phyloP scores from a whole-genome alignment of 176 grass and related monocot species.

The Phragmites australis region DNA sequence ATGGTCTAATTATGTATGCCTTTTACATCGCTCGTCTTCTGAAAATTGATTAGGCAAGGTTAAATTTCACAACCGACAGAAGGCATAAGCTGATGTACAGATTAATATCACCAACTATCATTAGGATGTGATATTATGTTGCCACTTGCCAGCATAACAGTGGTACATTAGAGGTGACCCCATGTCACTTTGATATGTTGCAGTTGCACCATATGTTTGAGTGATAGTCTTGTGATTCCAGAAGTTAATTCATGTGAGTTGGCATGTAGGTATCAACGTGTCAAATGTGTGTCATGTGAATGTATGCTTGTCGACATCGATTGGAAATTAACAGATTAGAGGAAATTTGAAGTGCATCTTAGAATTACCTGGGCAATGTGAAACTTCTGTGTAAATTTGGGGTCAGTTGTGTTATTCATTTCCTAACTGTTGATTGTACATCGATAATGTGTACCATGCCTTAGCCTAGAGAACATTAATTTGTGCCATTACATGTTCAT shows the following conservation, averaged over 20 bases:
- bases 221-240: neutral
- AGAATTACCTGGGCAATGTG: neutral
- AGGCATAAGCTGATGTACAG: neutral
- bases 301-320: neutral
- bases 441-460: neutral
- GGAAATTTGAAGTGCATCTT: neutral
- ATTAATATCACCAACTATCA: neutral
- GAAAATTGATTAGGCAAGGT: neutral
- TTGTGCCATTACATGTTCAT: neutral
- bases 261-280: neutral
- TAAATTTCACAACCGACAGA: neutral
- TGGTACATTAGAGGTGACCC: neutral
- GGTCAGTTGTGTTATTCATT: neutral
- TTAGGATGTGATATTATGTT: neutral
- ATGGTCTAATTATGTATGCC: slow-evolving; percentile 17
- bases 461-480: neutral
- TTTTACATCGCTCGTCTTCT: neutral
- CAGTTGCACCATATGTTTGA: neutral
- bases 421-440: neutral
- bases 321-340: neutral
- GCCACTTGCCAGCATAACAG: neutral
- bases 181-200: slow-evolving; percentile 22
- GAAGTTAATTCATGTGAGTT: neutral
- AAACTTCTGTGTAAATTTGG: neutral
- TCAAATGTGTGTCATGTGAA: neutral